Percentiles rank a stretch among this genome's conserved stretches.
Conservation (phyloP, 306 rosid species). For the Casuarina cunninghamiana region DNA sequence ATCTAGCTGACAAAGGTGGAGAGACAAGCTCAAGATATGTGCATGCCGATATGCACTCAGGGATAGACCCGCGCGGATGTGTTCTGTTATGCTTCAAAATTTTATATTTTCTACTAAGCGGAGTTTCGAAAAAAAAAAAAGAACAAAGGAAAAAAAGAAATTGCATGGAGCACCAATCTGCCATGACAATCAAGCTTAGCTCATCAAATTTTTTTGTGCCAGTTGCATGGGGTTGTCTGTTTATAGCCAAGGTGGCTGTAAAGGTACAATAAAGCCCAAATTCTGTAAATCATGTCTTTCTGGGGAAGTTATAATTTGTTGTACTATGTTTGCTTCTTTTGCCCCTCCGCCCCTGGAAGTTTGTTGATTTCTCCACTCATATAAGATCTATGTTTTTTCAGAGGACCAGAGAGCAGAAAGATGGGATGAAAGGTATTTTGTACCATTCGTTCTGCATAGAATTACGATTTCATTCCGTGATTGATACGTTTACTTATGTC, state of each 20-base stretch:
- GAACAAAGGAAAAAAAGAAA: too few relatives aligned
- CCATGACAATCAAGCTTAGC: not conserved
- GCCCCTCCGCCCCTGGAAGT: not conserved
- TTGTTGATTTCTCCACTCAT: not conserved
- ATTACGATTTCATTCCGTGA: not conserved
- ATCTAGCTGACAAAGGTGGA: not conserved
- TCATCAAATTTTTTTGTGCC: not conserved
- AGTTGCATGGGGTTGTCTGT: not conserved
- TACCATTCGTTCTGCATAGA: not conserved
- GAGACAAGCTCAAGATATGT: not conserved
- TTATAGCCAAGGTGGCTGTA: not conserved
- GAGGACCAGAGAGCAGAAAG: slow-evolving; percentile 46
- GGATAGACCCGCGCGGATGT: not conserved
- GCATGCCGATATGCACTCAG: not conserved
- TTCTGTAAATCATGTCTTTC: not conserved
- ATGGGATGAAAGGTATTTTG: slow-evolving; percentile 40
- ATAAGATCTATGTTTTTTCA: slow-evolving; percentile 26
- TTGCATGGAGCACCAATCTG: not conserved
- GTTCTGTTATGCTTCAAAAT: not conserved
- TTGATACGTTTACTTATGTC: not conserved
- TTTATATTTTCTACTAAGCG: not conserved
- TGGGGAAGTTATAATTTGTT: not conserved
- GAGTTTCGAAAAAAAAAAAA: not conserved
- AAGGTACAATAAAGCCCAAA: not conserved
- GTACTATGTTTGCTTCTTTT: not conserved